Conservation (phyloP, 257 asterid species). For the Salvia splendens region DNA sequence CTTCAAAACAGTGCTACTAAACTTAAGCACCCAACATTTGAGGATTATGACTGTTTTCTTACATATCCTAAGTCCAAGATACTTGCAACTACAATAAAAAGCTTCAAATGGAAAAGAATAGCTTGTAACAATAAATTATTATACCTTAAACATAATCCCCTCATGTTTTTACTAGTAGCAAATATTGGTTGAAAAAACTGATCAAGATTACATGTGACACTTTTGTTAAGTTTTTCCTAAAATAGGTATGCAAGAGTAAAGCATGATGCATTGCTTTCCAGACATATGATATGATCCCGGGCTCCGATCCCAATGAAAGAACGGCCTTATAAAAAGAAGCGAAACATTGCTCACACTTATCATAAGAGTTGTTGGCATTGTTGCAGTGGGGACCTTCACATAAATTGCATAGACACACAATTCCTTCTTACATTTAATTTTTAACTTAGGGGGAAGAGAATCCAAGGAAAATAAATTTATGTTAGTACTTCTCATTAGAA, state of each 20-base stretch:
- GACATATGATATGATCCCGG: conserved; percentile 25
- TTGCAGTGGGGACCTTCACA: conserved; percentile 36
- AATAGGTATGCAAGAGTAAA: conserved; percentile 29
- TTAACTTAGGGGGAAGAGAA: conserved; percentile 13
- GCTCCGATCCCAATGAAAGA: conserved; percentile 45
- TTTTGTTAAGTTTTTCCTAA: conserved; percentile 23
- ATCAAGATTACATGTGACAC: conserved; percentile 14
- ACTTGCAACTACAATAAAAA: not conserved
- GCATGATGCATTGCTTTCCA: conserved; percentile 33
- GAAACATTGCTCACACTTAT: conserved; percentile 18
- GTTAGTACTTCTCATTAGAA: conserved; percentile 1
- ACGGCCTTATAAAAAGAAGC: conserved; percentile 44
- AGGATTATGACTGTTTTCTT: conserved; percentile 17
- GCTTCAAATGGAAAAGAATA: too few relatives aligned
- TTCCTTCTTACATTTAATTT: conserved; percentile 21
- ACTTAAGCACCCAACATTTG: conserved; percentile 12
- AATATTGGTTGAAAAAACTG: conserved; percentile 16
- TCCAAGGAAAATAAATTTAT: conserved; percentile 4
- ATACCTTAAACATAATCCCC: not conserved
- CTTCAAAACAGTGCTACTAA: conserved; percentile 9
- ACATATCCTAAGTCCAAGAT: not conserved
- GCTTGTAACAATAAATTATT: not conserved
- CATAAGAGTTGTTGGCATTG: conserved; percentile 33
- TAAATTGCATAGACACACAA: conserved; percentile 13
- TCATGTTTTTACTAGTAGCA: not conserved